These are phyloP conservation scores for Botrytis squamosa DNA, from an alignment of 2,329 filamentous ascomycete species.

Conservation along the genomic window DNA sequence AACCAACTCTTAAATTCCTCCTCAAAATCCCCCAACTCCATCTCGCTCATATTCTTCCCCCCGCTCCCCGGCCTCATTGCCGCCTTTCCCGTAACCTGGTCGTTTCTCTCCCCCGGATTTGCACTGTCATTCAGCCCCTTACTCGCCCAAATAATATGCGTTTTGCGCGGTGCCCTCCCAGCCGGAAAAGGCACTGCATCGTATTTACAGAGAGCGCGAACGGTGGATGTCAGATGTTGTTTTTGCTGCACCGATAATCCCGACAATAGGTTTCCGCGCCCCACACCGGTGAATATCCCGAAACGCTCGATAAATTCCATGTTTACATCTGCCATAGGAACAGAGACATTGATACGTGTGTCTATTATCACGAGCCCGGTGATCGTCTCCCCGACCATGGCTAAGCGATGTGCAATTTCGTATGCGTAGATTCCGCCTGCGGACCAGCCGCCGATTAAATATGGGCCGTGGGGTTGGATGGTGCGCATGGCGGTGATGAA, in stretches of 20 bases:
- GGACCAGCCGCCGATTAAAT: slow-evolving; percentile 14
- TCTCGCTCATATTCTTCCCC: neutral
- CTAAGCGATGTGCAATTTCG: neutral
- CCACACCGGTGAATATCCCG: too few relatives aligned
- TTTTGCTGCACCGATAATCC: too few relatives aligned
- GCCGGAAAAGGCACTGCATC: too few relatives aligned
- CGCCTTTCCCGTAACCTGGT: neutral
- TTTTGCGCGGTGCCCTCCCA: neutral
- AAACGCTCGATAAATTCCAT: too few relatives aligned
- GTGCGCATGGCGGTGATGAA: neutral
- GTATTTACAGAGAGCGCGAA: too few relatives aligned
- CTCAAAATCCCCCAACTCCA: neutral
- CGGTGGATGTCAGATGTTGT: too few relatives aligned
- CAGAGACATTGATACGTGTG: too few relatives aligned
- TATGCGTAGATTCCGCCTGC: slow-evolving; percentile 16
- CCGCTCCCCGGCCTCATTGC: neutral
- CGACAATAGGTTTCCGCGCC: too few relatives aligned
- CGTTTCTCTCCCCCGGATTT: neutral
- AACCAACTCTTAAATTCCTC: neutral
- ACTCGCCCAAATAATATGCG: neutral
- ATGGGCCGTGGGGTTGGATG: slow-evolving; percentile 6
- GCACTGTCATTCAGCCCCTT: neutral
- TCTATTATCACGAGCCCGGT: neutral
- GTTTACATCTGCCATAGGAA: too few relatives aligned
- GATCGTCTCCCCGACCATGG: neutral